These are phyloP conservation scores for Triangularia setosa DNA, from an alignment of 2,329 filamentous ascomycete species.

Conservation along the genomic window DNA sequence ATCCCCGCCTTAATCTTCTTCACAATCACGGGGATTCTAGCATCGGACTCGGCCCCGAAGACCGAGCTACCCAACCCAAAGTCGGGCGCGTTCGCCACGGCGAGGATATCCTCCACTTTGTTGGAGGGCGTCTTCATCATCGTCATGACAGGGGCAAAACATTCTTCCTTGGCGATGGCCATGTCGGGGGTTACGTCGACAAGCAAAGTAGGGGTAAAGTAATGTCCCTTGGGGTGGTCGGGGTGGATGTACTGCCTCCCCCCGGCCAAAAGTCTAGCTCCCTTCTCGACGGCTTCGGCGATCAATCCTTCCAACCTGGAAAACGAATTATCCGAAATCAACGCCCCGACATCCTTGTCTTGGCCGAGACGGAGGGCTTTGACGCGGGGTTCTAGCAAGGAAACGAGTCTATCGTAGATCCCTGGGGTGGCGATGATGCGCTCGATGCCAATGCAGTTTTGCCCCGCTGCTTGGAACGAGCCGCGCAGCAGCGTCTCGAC, in stretches of 20 bases:
- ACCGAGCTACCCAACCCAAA: conserved; percentile 89
- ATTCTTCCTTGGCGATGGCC: conserved; percentile 84
- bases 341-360: conserved; percentile 77
- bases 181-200: conserved; percentile 84
- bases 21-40: conserved; percentile 61
- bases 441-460: conserved; percentile 98
- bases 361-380: conserved; percentile 71
- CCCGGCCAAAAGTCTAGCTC: conserved; percentile 77
- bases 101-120: conserved; percentile 59
- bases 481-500: conserved; percentile 83
- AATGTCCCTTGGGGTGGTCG: conserved; percentile 72
- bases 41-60: conserved; percentile 65
- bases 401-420: conserved; percentile 71
- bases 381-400: conserved; percentile 69
- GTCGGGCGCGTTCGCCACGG: conserved; percentile 75
- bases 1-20: conserved; percentile 74
- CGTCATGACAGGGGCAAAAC: conserved; percentile 88
- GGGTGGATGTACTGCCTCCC: conserved; percentile 71
- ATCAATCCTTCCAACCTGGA: conserved; percentile 72
- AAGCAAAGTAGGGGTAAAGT: conserved; percentile 87
- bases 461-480: conserved; percentile 90
- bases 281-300: conserved; percentile 68
- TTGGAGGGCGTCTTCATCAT: conserved; percentile 70
- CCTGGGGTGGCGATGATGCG: conserved; percentile 76
- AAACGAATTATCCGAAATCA: conserved; percentile 79